These are phyloP conservation scores for Juncus effusus DNA, from an alignment of 176 grass and related monocot species.

Conservation along the genomic window DNA sequence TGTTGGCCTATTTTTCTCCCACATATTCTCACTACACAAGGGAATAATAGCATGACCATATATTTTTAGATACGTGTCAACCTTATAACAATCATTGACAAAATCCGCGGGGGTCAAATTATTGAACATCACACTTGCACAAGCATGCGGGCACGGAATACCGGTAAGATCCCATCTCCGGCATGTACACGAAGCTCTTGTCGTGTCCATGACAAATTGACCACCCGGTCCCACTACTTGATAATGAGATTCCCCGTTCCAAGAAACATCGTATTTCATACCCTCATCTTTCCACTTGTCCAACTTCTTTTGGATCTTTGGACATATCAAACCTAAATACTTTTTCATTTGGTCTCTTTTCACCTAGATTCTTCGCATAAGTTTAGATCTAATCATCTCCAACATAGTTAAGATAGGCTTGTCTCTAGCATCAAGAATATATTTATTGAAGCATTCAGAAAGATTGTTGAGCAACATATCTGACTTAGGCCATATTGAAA, in stretches of 20 bases:
- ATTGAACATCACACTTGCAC: neutral
- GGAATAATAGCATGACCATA: neutral
- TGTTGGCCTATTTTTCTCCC: neutral
- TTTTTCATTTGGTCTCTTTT: slow-evolving; percentile 13
- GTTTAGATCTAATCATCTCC: slow-evolving; percentile 19
- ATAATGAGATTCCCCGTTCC: slow-evolving; percentile 7
- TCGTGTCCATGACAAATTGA: slow-evolving; percentile 21
- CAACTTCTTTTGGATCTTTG: slow-evolving; percentile 19
- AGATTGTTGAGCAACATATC: slow-evolving; percentile 25
- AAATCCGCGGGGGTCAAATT: slow-evolving; percentile 1
- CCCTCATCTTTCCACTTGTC: slow-evolving; percentile 17
- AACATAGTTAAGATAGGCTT: slow-evolving; percentile 25
- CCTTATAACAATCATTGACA: slow-evolving; percentile 3
- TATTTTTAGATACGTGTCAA: neutral
- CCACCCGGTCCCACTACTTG: neutral
- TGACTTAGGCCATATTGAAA: slow-evolving; percentile 1
- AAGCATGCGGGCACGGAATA: slow-evolving; percentile 17
- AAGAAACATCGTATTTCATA: neutral
- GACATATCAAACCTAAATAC: slow-evolving; percentile 14
- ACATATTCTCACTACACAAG: neutral
- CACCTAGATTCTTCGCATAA: slow-evolving; percentile 10
- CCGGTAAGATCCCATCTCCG: slow-evolving; percentile 12
- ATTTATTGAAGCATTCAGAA: slow-evolving; percentile 26
- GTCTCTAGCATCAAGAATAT: slow-evolving; percentile 21
- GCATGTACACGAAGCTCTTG: neutral